Evolutionary conservation across 345 rosid genomes (phyloP).

Genomic region (Pistacia vera): DNA sequence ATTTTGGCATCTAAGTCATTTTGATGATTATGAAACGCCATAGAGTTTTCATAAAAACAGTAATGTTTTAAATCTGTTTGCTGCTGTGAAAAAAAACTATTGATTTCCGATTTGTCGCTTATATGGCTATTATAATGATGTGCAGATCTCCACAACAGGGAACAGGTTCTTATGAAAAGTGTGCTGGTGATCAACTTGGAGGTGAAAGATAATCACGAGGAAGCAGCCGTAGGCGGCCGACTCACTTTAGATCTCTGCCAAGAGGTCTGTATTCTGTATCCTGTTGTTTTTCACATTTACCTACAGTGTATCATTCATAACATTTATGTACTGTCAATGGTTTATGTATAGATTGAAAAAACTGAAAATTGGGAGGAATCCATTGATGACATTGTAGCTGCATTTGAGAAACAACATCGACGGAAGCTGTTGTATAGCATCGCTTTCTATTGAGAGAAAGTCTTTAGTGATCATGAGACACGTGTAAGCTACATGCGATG

Average conservation of each 20-base stretch:
- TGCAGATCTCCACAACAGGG: constrained; percentile 87
- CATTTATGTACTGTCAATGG: neutral
- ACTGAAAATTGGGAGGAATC: constrained; percentile 88
- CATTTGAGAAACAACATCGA: constrained; percentile 76
- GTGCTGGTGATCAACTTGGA: constrained; percentile 90
- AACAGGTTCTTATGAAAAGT: constrained; percentile 65
- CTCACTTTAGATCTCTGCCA: constrained; percentile 85
- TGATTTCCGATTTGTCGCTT: neutral
- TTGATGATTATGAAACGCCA: neutral
- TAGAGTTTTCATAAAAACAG: neutral
- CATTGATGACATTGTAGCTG: constrained; percentile 66
- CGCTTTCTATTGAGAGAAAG: constrained; percentile 66
- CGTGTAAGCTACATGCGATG: too few species aligned
- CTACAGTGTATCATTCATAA: neutral
- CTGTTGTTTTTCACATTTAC: neutral
- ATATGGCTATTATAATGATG: constrained; percentile 1
- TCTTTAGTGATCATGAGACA: neutral
- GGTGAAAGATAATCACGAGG: constrained; percentile 97
- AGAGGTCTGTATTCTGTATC: constrained; percentile 49
- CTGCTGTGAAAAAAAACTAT: neutral
- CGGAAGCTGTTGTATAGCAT: constrained; percentile 75
- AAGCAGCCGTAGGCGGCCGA: constrained; percentile 90
- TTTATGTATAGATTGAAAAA: constrained; percentile 61
- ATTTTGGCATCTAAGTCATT: neutral
- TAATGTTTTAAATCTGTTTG: neutral